Base-by-base conservation (phyloP, 108 stramenopile species). In the Cyclotella cryptica region DNA sequence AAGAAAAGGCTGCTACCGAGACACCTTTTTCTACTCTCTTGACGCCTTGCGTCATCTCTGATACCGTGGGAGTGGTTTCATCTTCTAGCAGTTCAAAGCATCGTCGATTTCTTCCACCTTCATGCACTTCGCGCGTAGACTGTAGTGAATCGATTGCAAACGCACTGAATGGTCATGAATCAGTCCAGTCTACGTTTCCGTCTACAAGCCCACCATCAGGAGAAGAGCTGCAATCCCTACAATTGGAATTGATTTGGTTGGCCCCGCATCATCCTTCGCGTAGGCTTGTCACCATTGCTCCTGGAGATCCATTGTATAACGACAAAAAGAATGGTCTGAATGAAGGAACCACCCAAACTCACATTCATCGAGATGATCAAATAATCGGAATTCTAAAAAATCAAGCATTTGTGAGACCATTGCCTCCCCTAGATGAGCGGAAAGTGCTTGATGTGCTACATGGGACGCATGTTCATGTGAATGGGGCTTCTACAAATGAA, bases 211-310 rank as follows among this genome's bases (percentile, higher is more conserved):
- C 69, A 2, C 69, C 57, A n/a, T 35, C 52, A 28, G 77, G 45
- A 19, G 74, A 78, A 18, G 67, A 83, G 2, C 55, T 85, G n/a
- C 88, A 92, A 59, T 72, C 77, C 41, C 64, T 90, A 24, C 92
- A 90, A n/a, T 78, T 87, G 13, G 91, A 94, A 66, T 72, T 94
- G 21, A 74, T 89, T 72, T 94, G 93, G 93, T 67, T 92, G 52
- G 85, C 81, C 10, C 93, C 93, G 12, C 84, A 86, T 15, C 88
- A 89, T 72, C 81, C 88, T 19, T 78, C 89, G 11, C 71, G 87
- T n/a, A 77, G 88, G 75, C 73, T 92, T 39, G 49, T 85, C 41
- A 86, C 75, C 55, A 83, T 83, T 71, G 47, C 66, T 66, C 67
- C 72, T 18, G 47, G 52, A 45, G 58, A 60, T 47, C 66, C 60